These are phyloP conservation scores for Aspergillus avenaceus DNA, from an alignment of 495 filamentous ascomycete species.

Conservation along the genomic window DNA sequence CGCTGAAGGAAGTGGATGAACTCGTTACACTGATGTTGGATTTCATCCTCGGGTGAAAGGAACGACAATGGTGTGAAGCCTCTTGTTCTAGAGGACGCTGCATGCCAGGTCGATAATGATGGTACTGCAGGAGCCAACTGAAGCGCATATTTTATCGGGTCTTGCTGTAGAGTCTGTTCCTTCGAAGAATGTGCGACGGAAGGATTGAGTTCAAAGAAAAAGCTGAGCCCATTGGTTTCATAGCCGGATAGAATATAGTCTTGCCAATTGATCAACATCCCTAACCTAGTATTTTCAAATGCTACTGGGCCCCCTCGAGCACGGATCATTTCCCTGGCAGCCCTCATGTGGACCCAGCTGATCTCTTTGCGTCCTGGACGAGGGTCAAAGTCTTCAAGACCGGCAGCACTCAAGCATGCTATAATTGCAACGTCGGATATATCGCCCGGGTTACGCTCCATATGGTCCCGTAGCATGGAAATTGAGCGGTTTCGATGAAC, in stretches of 20 bases:
- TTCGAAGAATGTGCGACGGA: background rate
- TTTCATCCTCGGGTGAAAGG: slow-evolving; percentile 23
- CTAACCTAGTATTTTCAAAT: slow-evolving; percentile 34
- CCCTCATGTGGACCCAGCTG: slow-evolving; percentile 38
- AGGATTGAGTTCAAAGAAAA: slow-evolving; percentile 26
- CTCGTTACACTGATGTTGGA: slow-evolving; percentile 31
- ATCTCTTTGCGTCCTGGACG: slow-evolving; percentile 34
- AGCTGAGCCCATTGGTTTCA: slow-evolving; percentile 28
- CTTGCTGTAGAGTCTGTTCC: background rate
- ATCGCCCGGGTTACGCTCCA: slow-evolving; percentile 22
- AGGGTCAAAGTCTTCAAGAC: slow-evolving; percentile 38
- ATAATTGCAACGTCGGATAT: slow-evolving; percentile 36
- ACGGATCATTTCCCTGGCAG: slow-evolving; percentile 36
- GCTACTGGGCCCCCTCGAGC: slow-evolving; percentile 32
- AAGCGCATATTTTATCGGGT: background rate
- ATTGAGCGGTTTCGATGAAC: slow-evolving; percentile 27
- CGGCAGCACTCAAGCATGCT: slow-evolving; percentile 36
- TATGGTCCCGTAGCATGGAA: slow-evolving; percentile 31
- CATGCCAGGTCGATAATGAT: slow-evolving; percentile 1
- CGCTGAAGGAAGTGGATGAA: slow-evolving; percentile 36
- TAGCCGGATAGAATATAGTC: slow-evolving; percentile 40
- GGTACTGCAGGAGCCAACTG: slow-evolving; percentile 20
- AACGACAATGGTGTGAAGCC: too few relatives aligned
- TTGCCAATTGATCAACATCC: slow-evolving; percentile 42
- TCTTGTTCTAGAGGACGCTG: background rate